phyloP scores from a whole-genome alignment of 345 rosid species.

The Hibiscus mutabilis region DNA sequence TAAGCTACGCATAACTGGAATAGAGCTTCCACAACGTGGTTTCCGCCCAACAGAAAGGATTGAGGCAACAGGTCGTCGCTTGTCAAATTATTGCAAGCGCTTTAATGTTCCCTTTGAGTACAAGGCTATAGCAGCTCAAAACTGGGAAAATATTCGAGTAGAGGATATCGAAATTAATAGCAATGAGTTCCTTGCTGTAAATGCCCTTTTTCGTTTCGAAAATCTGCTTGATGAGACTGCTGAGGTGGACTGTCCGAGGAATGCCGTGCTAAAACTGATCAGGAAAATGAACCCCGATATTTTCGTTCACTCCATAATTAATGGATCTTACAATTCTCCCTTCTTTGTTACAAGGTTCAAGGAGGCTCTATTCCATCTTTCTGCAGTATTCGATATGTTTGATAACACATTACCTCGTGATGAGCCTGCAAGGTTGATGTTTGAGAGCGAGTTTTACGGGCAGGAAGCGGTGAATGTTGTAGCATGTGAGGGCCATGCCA shows the following conservation, averaged over 20 bases:
- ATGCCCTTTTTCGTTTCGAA: conserved; percentile 35
- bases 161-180: conserved; percentile 54
- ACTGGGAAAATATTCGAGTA: conserved; percentile 63
- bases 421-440: conserved; percentile 38
- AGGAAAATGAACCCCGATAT: conserved; percentile 51
- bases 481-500: conserved; percentile 74
- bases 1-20: conserved; percentile 77
- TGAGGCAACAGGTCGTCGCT: conserved; percentile 63
- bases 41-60: conserved; percentile 59
- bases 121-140: conserved; percentile 45
- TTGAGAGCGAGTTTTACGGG: conserved; percentile 60
- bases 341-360: conserved; percentile 68
- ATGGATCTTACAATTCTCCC: conserved; percentile 72
- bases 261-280: conserved; percentile 49
- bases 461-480: conserved; percentile 59
- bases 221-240: conserved; percentile 60
- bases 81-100: conserved; percentile 58
- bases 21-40: conserved; percentile 80
- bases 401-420: conserved; percentile 43
- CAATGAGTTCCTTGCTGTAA: conserved; percentile 61
- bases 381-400: conserved; percentile 59
- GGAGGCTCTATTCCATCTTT: conserved; percentile 72
- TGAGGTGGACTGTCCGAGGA: conserved; percentile 48
- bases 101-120: conserved; percentile 73
- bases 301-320: conserved; percentile 38